Evolutionary conservation across 441 rosid genomes (phyloP).

Genomic region (Aleurites moluccanus): DNA sequence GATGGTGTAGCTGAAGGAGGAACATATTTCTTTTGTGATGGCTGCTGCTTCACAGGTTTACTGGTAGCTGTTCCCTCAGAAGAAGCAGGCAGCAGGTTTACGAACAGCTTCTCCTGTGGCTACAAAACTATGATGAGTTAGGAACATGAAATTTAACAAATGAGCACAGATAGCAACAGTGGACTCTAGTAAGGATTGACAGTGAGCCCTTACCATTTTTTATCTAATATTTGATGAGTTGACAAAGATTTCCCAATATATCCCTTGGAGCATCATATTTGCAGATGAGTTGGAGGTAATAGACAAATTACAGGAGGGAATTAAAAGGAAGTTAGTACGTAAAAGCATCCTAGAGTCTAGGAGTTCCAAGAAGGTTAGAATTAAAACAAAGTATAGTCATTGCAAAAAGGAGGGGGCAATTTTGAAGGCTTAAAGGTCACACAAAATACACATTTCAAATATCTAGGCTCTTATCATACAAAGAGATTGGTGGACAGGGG

Average conservation of each 20-base stretch:
- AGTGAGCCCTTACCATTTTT: neutral
- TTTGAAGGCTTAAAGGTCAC: neutral
- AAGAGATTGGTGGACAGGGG: neutral
- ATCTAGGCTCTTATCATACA: too few relatives aligned
- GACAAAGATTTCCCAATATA: neutral
- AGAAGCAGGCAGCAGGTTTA: conserved; percentile 39
- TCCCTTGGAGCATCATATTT: neutral
- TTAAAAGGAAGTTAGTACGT: too few relatives aligned
- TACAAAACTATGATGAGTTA: neutral
- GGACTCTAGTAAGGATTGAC: neutral
- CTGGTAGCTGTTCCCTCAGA: conserved; percentile 39
- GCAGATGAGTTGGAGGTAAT: neutral
- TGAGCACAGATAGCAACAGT: neutral
- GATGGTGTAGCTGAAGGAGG: conserved; percentile 42
- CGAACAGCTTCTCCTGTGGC: conserved; percentile 15
- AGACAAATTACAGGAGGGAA: too few relatives aligned
- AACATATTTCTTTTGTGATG: conserved; percentile 58
- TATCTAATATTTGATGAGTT: neutral
- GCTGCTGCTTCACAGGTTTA: conserved; percentile 53
- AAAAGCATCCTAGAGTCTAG: too few relatives aligned
- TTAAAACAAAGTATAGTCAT: too few relatives aligned
- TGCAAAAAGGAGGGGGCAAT: too few relatives aligned
- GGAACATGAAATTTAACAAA: neutral
- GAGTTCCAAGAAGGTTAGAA: too few relatives aligned
- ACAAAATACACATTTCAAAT: neutral